Conservation (phyloP, 768 basidiomycete genomes). For the Pleurotus platypus region DNA sequence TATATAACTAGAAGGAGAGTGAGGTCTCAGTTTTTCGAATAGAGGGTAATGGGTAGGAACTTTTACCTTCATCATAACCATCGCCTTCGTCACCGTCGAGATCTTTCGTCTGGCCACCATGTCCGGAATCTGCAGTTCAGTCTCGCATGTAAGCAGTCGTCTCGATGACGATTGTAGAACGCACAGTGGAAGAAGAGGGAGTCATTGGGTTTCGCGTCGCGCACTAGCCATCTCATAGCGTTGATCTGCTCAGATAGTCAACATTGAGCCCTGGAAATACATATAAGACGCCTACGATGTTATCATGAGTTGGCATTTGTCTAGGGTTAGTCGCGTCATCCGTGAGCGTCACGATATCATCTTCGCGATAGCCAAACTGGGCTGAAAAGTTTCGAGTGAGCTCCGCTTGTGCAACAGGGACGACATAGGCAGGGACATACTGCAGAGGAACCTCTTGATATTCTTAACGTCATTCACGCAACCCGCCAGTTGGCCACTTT, state of each 20-base stretch:
- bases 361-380: slow-evolving; percentile 61
- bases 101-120: slow-evolving; percentile 90
- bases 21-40: not conserved
- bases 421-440: slow-evolving; percentile 34
- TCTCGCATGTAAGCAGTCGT: not conserved
- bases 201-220: slow-evolving; percentile 74
- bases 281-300: slow-evolving; percentile 54
- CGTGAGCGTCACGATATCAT: slow-evolving; percentile 84
- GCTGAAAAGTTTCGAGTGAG: slow-evolving; percentile 26
- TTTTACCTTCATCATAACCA: slow-evolving; percentile 74
- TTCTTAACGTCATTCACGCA: slow-evolving; percentile 93
- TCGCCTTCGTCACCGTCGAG: slow-evolving; percentile 79
- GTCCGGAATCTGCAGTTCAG: slow-evolving; percentile 69
- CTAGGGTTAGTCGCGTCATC: slow-evolving; percentile 68
- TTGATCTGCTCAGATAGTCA: slow-evolving; percentile 37
- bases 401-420: not conserved
- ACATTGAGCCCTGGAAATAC: not conserved
- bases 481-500: slow-evolving; percentile 63
- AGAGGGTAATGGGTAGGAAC: not conserved
- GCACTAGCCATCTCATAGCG: slow-evolving; percentile 93
- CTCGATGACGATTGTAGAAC: slow-evolving; percentile 15
- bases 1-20: slow-evolving; percentile 63
- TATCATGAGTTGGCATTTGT: slow-evolving; percentile 69
- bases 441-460: slow-evolving; percentile 69
- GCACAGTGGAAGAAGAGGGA: slow-evolving; percentile 89